Conservation (phyloP, 768 basidiomycete species). For the Candolleomyces efflorescens region DNA sequence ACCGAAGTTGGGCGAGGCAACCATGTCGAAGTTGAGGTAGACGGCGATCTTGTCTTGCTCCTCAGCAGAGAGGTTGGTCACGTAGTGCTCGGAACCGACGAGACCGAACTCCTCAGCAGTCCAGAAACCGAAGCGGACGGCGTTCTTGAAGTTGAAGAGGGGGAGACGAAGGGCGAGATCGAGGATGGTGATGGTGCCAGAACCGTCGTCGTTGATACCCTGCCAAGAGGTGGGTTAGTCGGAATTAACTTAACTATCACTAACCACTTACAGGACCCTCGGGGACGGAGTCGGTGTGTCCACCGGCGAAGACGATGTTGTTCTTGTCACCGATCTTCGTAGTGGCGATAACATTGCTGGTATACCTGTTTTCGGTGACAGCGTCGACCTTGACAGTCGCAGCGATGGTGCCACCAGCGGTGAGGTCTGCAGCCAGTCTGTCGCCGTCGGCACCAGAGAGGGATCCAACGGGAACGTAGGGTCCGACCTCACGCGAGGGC, state of each 20-base stretch:
- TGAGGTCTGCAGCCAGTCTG: slow-evolving; percentile 17
- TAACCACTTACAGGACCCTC: slow-evolving; percentile 22
- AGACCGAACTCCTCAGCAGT: slow-evolving; percentile 29
- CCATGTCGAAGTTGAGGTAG: slow-evolving; percentile 33
- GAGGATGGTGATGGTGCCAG: slow-evolving; percentile 24
- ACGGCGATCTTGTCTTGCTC: slow-evolving; percentile 26
- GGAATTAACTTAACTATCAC: neutral
- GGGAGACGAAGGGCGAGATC: slow-evolving; percentile 26
- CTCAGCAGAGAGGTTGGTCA: slow-evolving; percentile 18
- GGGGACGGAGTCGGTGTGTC: slow-evolving; percentile 27
- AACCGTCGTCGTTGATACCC: slow-evolving; percentile 29
- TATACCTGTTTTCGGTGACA: slow-evolving; percentile 19
- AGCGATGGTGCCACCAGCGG: slow-evolving; percentile 16
- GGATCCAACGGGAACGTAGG: slow-evolving; percentile 21
- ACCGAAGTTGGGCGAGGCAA: slow-evolving; percentile 27
- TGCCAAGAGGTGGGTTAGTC: slow-evolving; percentile 1
- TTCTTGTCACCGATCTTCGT: slow-evolving; percentile 25
- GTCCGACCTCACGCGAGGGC: slow-evolving; percentile 17
- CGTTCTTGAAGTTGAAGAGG: slow-evolving; percentile 24
- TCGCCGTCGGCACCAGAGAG: slow-evolving; percentile 22
- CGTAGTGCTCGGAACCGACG: slow-evolving; percentile 27
- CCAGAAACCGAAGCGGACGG: slow-evolving; percentile 30
- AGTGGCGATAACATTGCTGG: slow-evolving; percentile 28
- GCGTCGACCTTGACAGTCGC: slow-evolving; percentile 22
- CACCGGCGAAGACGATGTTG: slow-evolving; percentile 25